Base-by-base conservation (phyloP, 2,329 filamentous ascomycete species). In the Aureobasidium subglaciale region DNA sequence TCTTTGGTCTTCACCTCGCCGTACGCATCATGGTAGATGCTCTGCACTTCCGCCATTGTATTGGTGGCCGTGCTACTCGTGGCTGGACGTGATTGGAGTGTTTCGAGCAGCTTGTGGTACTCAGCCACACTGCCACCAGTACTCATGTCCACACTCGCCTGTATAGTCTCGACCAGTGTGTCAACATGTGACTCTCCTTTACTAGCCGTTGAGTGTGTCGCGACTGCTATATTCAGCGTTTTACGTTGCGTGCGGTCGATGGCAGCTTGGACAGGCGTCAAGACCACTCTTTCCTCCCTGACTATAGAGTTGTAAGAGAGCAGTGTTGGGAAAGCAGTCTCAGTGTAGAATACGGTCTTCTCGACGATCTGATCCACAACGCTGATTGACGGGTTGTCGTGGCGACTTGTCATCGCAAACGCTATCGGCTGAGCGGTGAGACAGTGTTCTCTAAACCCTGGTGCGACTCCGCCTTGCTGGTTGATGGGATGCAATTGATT, bases 231-330 rank as follows among this genome's bases (percentile, higher is more conserved):
- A 70, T 97, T 92, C 57, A 88, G 83, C 1, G 92, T 95, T 75
- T 96, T 96, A 58, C 91, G 84, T 63, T 89, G 86, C 29, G 93
- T 92, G 15, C 92, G 85, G 68, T 97, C 92, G 59, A 97, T 77
- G 0, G 87, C 92, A n/a, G 90, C 91, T 70, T 96, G 87, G 57
- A 93, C 77, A 6, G 91, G 84, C 29, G 80, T 81, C 24, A 96
- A 76, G 10, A 78, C 78, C 16, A 90, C 70, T 46, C 86, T 84
- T 16, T 85, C 80, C 1, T 81, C 77, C 6, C 82, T 76, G 13
- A 95, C 73, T 58, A 97, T 87, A 71, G 96, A 91, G 63, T 89
- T 95, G 55, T 91, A 83, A 29, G 90, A 83, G 24, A 96, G 75
- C 46, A 97, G 95, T 1, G 91, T 96, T 1, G 92, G 93, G 73